Evolutionary conservation across 2,329 filamentous ascomycete species (phyloP), one percentile per base, ranked within the genome.

Genomic region (Aureobasidium namibiae): DNA sequence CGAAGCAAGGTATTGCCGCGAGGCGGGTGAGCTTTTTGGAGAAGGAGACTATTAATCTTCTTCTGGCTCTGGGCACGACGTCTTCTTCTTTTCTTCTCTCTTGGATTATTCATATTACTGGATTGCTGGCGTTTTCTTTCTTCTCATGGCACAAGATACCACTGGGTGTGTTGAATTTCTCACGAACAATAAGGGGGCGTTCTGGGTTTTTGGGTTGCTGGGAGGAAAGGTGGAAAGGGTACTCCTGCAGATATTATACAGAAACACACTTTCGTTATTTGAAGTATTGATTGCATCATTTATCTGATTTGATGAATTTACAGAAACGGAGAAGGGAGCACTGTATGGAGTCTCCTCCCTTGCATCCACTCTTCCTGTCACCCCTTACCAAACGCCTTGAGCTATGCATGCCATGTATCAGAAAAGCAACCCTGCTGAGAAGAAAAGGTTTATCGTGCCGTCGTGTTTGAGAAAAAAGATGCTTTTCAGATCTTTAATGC

Each of bases 11-110:
- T 96, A 95, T 75, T 97, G 92, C 73, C 85, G 94, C 61, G 92
- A 97, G 73, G 92, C 92, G 3, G 91, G 89, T 7, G 86, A 89
- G 73, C 75, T 97, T 50, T 96, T 96, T 77, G 89, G 90, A 21
- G 88, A 88, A 59, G 67, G 68, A 41, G 64, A 65, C 42, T 48
- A 58, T 45, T 62, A 42, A 34, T 52, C 48, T 38, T 38, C 10
- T 3, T 29, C 16, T n/a, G n/a, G 23, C 14, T 3, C 16, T 44
- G 23, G 13, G 26, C 41, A 39, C 16, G 29, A 21, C 41, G 13
- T 46, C n/a, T 18, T 38, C 5, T 56, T 26, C 10, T 6, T 39
- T 57, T 21, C n/a, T 57, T 38, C n/a, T 29, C 38, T 31, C 11
- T 18, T 36, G 29, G 13, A 11, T 21, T 45, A 7, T 52, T 8